These are phyloP conservation scores for Xylariales sp. DNA, from an alignment of 2,329 filamentous ascomycete genomes.

Conservation along the genomic window DNA sequence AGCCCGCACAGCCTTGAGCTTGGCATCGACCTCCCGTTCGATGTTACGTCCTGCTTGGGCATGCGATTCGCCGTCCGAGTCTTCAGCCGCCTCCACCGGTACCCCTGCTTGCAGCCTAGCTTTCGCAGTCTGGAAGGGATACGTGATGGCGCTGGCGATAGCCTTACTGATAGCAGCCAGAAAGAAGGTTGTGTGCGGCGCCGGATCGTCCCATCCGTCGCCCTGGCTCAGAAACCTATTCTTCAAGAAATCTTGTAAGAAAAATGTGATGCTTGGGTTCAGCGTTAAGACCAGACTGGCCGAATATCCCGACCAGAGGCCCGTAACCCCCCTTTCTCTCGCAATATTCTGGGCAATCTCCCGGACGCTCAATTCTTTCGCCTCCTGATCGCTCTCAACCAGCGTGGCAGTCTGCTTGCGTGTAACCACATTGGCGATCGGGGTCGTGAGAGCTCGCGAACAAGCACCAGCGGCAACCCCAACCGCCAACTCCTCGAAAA, in stretches of 20 bases:
- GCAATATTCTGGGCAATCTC: slow-evolving; percentile 62
- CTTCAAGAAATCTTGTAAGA: slow-evolving; percentile 71
- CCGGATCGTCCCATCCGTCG: slow-evolving; percentile 29
- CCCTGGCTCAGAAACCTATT: slow-evolving; percentile 50
- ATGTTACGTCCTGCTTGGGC: slow-evolving; percentile 12
- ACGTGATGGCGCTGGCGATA: slow-evolving; percentile 70
- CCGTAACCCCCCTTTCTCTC: slow-evolving; percentile 64
- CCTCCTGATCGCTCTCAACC: slow-evolving; percentile 12
- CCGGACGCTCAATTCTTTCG: slow-evolving; percentile 34
- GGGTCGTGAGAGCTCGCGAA: slow-evolving; percentile 72
- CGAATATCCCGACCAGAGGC: slow-evolving; percentile 87
- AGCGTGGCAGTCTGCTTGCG: slow-evolving; percentile 67
- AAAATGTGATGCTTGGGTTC: slow-evolving; percentile 83
- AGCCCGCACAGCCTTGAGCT: slow-evolving; percentile 18
- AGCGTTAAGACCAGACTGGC: slow-evolving; percentile 75
- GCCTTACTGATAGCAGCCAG: slow-evolving; percentile 75
- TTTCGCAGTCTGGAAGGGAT: slow-evolving; percentile 84
- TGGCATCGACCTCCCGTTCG: slow-evolving; percentile 23
- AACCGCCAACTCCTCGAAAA: slow-evolving; percentile 69
- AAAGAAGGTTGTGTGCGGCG: slow-evolving; percentile 33
- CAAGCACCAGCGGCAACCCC: slow-evolving; percentile 71
- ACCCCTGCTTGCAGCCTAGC: slow-evolving; percentile 64
- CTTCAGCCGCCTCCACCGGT: slow-evolving; percentile 27
- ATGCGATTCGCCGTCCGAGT: background rate
- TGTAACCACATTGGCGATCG: slow-evolving; percentile 77